Percentiles rank a stretch among this genome's conserved stretches.
Evolutionary conservation across 768 basidiomycete genomes (phyloP).

Genomic region (Termitomyces sp.): DNA sequence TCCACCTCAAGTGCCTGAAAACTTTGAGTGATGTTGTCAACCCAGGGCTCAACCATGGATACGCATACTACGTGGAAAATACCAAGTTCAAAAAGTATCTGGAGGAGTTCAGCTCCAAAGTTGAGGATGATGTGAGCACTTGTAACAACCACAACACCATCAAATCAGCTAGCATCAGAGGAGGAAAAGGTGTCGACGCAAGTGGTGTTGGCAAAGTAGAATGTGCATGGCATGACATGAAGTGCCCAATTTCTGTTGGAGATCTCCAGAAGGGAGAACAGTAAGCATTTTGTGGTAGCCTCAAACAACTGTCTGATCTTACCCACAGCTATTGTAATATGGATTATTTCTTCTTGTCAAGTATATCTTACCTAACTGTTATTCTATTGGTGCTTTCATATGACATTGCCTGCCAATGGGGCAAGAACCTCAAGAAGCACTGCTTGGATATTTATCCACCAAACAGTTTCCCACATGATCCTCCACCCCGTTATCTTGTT

Average conservation of each 20-base stretch:
- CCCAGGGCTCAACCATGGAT: conserved; percentile 6
- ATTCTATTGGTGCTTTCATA: too few species aligned
- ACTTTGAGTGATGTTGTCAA: conserved; percentile 14
- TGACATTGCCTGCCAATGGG: conserved; percentile 31
- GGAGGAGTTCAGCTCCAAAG: background rate
- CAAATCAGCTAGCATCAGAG: background rate
- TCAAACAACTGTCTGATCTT: background rate
- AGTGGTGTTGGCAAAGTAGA: background rate
- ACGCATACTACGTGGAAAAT: conserved; percentile 7
- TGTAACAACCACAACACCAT: conserved; percentile 8
- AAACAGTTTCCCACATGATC: background rate
- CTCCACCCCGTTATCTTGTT: too few species aligned
- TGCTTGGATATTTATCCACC: conserved; percentile 4
- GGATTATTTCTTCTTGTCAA: conserved; percentile 27
- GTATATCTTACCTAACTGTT: too few species aligned
- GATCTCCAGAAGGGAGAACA: conserved; percentile 3
- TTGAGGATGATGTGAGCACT: conserved; percentile 8
- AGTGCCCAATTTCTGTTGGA: background rate
- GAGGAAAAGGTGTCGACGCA: background rate
- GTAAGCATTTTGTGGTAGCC: background rate
- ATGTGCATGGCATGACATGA: conserved; percentile 2
- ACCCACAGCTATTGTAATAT: conserved; percentile 16
- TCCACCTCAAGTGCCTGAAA: conserved; percentile 20
- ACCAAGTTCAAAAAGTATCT: conserved; percentile 10
- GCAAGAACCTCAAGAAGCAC: conserved; percentile 19